Evolutionary conservation across 805 yeast species (phyloP).

Genomic region (Lipomyces starkeyi): DNA sequence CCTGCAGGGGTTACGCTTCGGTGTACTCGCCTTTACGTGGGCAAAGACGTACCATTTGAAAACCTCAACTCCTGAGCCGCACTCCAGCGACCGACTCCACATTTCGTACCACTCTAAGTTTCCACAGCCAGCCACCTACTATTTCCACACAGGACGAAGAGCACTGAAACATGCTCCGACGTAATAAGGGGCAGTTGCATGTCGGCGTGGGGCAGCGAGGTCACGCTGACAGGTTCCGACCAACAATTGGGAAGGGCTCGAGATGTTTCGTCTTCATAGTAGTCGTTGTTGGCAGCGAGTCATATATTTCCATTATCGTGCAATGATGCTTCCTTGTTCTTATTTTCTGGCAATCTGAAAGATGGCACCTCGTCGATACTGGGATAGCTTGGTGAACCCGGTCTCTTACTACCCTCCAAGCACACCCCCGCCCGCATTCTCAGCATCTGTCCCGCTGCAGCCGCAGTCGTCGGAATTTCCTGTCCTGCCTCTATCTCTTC

Average conservation of each 20-base stretch:
- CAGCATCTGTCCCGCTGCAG: not conserved
- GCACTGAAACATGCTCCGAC: not conserved
- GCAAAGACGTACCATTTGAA: not conserved
- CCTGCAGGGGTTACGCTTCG: not conserved
- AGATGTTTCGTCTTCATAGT: not conserved
- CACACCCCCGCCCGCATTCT: constrained; percentile 9
- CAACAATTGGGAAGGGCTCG: not conserved
- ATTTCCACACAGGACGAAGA: not conserved
- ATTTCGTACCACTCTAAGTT: not conserved
- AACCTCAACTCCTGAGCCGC: constrained; percentile 1
- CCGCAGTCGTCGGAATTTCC: constrained; percentile 6
- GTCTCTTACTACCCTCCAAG: not conserved
- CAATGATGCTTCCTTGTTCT: not conserved
- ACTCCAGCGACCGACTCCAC: not conserved
- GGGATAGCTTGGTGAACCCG: constrained; percentile 14
- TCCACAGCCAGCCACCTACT: not conserved
- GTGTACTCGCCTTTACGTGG: not conserved
- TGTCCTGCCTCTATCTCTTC: not conserved
- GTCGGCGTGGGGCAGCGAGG: not conserved
- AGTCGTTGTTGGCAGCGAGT: not conserved
- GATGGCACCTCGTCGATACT: constrained; percentile 11
- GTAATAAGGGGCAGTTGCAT: not conserved
- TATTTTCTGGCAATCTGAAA: not conserved
- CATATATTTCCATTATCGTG: not conserved
- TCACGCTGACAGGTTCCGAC: not conserved